Base-by-base conservation (phyloP, 768 basidiomycete species). In the Baorangia bicolor region DNA sequence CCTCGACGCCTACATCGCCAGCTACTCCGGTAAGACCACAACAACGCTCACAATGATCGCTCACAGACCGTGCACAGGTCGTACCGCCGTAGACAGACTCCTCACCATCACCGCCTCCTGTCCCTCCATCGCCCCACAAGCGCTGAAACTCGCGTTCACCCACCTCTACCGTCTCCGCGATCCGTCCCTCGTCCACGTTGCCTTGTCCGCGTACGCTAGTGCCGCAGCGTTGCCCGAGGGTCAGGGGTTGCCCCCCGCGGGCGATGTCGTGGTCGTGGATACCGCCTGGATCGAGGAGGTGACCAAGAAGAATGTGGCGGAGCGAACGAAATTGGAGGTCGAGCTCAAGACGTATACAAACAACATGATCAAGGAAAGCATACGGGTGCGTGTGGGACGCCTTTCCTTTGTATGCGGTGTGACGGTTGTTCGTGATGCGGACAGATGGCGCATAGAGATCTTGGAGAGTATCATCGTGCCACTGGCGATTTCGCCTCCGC, bases 301-400 rank as follows among this genome's bases (percentile, higher is more conserved):
- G 28, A 75, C 77, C 40, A 77, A 81, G 57, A 84, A 80, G 71
- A 92, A 90, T 64, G 75, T 78, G 58, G 81, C 81, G n/a, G 92
- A 95, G 67, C 78, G 78, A 55, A 82, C 81, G n/a, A 92, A 88
- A 69, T 75, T 97, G 55, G 95, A 97, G 75, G 88, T 94, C 6
- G 96, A 98, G 70, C 77, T 98, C 67, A 95, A 94, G 81, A 92
- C 89, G 12, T 98, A 98, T 67, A 81, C 86, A 60, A 94, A 91
- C 64, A 98, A 97, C 70, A 88, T 98, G 87, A 97, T 98, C 78
- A 98, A 97, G 74, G 96, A 98, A 80, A 94, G 92, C 79, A 95
- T 97, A 63, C 78, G 96, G 65, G 94, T 96, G 69, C 67, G 81
- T n/a, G n/a, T 76, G 8, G 2, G 16, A 3, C 1, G 5, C 2